Evolutionary conservation across 1,284 basidiomycete genomes (phyloP).

Genomic region (Sanghuangporus weigelae): DNA sequence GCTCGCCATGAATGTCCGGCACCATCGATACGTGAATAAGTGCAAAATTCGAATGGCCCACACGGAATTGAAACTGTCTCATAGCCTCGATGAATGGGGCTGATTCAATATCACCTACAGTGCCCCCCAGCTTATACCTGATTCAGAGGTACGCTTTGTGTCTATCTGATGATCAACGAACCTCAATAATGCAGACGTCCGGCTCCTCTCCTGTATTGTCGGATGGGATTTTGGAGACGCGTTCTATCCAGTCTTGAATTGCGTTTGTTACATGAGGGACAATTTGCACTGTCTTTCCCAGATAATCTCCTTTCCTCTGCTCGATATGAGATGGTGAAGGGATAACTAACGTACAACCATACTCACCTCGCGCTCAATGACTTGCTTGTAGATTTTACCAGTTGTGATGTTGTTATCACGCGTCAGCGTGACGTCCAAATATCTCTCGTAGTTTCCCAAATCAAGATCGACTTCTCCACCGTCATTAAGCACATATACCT

Average conservation of each 20-base stretch:
- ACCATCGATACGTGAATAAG: slow-evolving; percentile 98
- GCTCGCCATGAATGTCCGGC: slow-evolving; percentile 96
- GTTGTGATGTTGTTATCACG: slow-evolving; percentile 98
- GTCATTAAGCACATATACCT: slow-evolving; percentile 98
- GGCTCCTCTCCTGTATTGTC: slow-evolving; percentile 93
- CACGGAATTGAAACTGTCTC: slow-evolving; percentile 99
- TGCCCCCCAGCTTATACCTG: slow-evolving; percentile 77
- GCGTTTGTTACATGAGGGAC: slow-evolving; percentile 96
- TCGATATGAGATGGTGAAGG: background rate
- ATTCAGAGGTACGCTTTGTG: slow-evolving; percentile 6
- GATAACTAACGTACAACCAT: background rate
- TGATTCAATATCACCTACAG: slow-evolving; percentile 94
- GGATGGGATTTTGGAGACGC: slow-evolving; percentile 89
- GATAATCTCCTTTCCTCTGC: slow-evolving; percentile 91
- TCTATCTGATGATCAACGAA: slow-evolving; percentile 25
- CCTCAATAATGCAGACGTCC: slow-evolving; percentile 97
- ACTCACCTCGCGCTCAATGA: slow-evolving; percentile 95
- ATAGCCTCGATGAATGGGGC: slow-evolving; percentile 98
- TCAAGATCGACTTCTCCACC: slow-evolving; percentile 98
- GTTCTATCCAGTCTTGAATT: slow-evolving; percentile 98
- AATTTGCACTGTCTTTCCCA: slow-evolving; percentile 97
- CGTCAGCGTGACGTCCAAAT: slow-evolving; percentile 91
- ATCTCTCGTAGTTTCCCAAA: slow-evolving; percentile 97
- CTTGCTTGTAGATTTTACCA: slow-evolving; percentile 95
- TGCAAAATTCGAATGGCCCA: slow-evolving; percentile 96